Evolutionary conservation across 805 yeast genomes (phyloP).

Genomic region (Tetrapisispora taiwanensis): DNA sequence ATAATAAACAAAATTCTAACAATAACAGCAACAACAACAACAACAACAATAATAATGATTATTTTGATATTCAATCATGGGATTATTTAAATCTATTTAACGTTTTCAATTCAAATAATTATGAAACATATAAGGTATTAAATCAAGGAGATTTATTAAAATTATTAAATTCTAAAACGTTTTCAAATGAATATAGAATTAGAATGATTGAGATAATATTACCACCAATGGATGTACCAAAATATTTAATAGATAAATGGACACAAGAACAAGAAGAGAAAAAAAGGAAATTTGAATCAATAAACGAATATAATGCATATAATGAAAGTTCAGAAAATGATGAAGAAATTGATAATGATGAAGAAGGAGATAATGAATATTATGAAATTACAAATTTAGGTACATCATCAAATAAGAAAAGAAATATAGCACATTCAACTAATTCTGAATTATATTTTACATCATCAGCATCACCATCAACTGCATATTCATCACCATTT

Average conservation of each 20-base stretch:
- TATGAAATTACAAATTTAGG: not conserved
- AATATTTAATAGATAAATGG: conserved; percentile 21
- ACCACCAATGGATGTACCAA: conserved; percentile 52
- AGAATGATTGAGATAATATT: conserved; percentile 48
- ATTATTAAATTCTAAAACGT: conserved; percentile 32
- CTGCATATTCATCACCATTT: not conserved
- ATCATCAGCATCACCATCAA: not conserved
- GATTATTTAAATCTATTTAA: conserved; percentile 36
- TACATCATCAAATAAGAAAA: not conserved
- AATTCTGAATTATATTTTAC: not conserved
- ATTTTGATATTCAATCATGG: conserved; percentile 59
- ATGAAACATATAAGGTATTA: conserved; percentile 35
- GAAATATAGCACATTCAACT: not conserved
- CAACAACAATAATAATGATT: conserved; percentile 31
- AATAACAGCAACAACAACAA: conserved; percentile 4
- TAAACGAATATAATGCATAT: not conserved
- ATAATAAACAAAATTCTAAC: not conserved
- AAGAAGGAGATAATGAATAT: not conserved
- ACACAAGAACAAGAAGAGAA: conserved; percentile 15
- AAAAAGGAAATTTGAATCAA: conserved; percentile 5
- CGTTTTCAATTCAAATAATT: conserved; percentile 46
- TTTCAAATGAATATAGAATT: conserved; percentile 35
- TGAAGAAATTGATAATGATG: not conserved
- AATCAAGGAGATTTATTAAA: conserved; percentile 41
- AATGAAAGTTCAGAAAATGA: not conserved